Conservation (phyloP, 805 yeast species). For the Teunomyces barrocoloradensis region DNA sequence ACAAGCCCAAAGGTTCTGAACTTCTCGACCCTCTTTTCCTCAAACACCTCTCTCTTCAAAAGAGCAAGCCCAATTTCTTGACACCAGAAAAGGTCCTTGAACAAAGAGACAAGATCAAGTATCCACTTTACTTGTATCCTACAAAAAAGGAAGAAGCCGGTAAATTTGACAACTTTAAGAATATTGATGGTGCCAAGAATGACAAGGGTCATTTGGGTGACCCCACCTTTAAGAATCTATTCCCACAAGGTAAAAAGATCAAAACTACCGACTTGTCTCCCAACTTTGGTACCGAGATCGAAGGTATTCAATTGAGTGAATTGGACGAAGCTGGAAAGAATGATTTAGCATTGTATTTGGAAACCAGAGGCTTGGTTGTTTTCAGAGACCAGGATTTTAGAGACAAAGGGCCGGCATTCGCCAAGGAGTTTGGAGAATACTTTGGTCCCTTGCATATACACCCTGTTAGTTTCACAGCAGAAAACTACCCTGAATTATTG, state of each 20-base stretch:
- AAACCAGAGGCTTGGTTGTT: constrained; percentile 24
- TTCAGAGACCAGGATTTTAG: constrained; percentile 25
- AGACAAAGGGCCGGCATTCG: constrained; percentile 23
- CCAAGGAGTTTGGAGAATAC: constrained; percentile 19
- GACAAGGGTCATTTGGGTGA: constrained; percentile 28
- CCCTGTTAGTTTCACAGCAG: constrained; percentile 20
- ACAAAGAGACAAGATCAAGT: constrained; percentile 15
- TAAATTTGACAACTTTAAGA: constrained; percentile 16
- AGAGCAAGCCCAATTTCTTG: not conserved
- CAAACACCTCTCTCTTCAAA: not conserved
- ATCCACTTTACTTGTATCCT: constrained; percentile 20
- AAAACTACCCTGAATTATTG: constrained; percentile 21
- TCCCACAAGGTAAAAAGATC: constrained; percentile 14
- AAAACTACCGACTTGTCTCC: constrained; percentile 21
- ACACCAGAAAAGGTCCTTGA: constrained; percentile 9
- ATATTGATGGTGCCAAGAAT: constrained; percentile 19
- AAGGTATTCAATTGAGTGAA: constrained; percentile 24
- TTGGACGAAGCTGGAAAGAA: constrained; percentile 24
- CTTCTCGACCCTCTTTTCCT: constrained; percentile 8
- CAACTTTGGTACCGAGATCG: constrained; percentile 26
- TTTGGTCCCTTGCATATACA: constrained; percentile 29
- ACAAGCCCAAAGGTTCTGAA: constrained; percentile 9
- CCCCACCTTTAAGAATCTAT: constrained; percentile 17
- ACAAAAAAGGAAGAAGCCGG: constrained; percentile 18
- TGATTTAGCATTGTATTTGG: constrained; percentile 25